phyloP scores from a whole-genome alignment of 2,329 filamentous ascomycete species.

The Fusarium transvaalense region DNA sequence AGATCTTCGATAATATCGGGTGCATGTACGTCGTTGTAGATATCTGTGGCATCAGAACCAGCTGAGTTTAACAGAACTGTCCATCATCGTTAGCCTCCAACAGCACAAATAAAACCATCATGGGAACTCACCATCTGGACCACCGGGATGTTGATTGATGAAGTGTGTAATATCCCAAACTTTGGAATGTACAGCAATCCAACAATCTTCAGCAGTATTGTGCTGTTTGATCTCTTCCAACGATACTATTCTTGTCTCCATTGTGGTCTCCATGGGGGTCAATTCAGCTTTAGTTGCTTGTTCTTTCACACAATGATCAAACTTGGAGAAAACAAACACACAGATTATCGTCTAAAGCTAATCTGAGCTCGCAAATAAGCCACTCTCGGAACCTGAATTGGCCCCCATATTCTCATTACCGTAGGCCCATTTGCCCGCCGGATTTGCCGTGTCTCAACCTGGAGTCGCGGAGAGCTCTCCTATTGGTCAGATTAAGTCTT shows the following conservation, averaged over 20 bases:
- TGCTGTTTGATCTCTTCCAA: slow-evolving; percentile 61
- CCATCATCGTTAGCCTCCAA: not conserved
- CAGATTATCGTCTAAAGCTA: not conserved
- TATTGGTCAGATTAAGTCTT: not conserved
- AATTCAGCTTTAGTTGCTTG: not conserved
- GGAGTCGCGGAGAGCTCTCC: slow-evolving; percentile 15
- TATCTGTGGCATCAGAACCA: slow-evolving; percentile 65
- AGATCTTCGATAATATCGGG: slow-evolving; percentile 58
- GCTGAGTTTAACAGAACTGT: slow-evolving; percentile 63
- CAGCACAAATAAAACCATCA: accelerated
- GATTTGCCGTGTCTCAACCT: not conserved
- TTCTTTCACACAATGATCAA: not conserved
- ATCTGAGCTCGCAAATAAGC: slow-evolving; percentile 20
- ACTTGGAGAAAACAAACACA: not conserved
- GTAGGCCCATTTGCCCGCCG: not conserved
- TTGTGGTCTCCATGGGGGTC: slow-evolving; percentile 24
- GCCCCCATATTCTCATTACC: not conserved
- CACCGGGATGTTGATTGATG: slow-evolving; percentile 58
- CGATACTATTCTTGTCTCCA: slow-evolving; percentile 21
- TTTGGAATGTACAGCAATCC: slow-evolving; percentile 76
- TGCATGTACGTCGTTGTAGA: slow-evolving; percentile 65
- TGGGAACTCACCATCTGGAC: slow-evolving; percentile 49
- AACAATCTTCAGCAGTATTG: slow-evolving; percentile 64
- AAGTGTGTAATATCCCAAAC: slow-evolving; percentile 80
- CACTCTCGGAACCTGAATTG: slow-evolving; percentile 7